phyloP scores from a whole-genome alignment of 2,329 filamentous ascomycete species.

The Ceratocystis colombiana region DNA sequence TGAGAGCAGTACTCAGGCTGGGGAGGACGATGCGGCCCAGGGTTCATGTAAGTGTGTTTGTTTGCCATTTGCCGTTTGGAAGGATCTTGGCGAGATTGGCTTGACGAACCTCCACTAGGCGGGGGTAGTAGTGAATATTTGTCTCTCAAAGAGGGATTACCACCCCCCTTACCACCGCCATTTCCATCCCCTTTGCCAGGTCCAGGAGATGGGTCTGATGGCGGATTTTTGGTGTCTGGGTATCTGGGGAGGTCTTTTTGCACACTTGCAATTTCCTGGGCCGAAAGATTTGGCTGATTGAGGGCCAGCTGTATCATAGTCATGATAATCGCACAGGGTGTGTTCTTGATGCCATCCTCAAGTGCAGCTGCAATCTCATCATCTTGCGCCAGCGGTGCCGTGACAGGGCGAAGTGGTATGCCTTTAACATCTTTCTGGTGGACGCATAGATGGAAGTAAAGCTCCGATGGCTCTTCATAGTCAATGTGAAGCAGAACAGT shows the following conservation, averaged over 20 bases:
- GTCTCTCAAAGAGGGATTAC: too few species aligned
- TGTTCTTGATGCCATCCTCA: not conserved
- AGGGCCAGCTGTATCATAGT: not conserved
- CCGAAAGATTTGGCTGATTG: not conserved
- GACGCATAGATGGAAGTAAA: not conserved
- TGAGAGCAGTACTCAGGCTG: not conserved
- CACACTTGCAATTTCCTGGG: not conserved
- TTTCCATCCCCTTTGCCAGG: not conserved
- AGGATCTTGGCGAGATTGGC: not conserved
- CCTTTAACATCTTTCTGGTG: not conserved
- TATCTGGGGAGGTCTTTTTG: not conserved
- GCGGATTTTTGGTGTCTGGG: too few species aligned
- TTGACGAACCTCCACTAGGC: not conserved
- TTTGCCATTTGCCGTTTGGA: not conserved
- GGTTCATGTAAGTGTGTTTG: not conserved
- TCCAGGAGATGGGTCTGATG: not conserved
- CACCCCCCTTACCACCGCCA: too few species aligned
- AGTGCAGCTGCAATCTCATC: not conserved
- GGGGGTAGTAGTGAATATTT: not conserved
- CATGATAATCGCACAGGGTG: not conserved
- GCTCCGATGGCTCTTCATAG: not conserved
- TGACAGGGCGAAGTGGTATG: not conserved
- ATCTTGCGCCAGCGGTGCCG: too few species aligned
- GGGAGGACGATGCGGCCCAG: not conserved
- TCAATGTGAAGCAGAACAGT: not conserved